Evolutionary conservation across 2,329 filamentous ascomycete genomes (phyloP), one percentile per base, ranked within the genome.

Genomic region (Myotisia sp.): DNA sequence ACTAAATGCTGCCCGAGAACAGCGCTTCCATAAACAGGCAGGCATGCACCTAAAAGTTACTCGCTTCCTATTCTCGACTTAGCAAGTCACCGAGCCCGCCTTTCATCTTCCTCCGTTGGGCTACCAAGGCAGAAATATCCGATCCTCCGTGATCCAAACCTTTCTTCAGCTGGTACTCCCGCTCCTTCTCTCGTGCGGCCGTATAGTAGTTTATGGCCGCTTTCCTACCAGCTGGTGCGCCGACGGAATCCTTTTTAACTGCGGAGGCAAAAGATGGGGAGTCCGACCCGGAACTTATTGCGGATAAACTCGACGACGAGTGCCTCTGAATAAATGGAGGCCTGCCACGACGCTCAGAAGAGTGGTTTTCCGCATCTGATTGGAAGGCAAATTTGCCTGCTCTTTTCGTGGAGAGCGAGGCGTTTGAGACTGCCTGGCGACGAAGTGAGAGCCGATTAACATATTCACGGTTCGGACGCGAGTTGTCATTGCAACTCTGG

Each of bases 201-300:
- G 58, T 54, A 36, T 61, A 70, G 13, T 69, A 73, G 43, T 74
- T 71, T 6, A 75, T 68, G 29, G 68, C 68, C 18, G 65, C 70
- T 56, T 67, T 72, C 48, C 70, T 72, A 1, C 58, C 54, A 20
- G 26, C 29, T 16, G 21, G 35, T 9, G 26, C 29, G n/a, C 26
- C 29, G 5, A 21, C 33, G 5, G 37, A 37, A 29, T 32, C 38
- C 12, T 17, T 28, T 12, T 29, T 26, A 6, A 30, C 34, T 4
- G 36, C 31, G 2, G 43, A 41, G 14, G 29, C 43, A 20, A 52
- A 53, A 6, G 52, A 32, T 17, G 42, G 46, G 6, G 50, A 49
- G 20, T 41, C 18, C 9, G 34, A 30, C 6, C 18, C 29, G 5
- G 12, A 17, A 7, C 21, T 19, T 6, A 22, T 29, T 13, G 18